Percentiles rank a stretch among this genome's conserved stretches.
Conservation (phyloP, 169 alveolate genomes). For the Blepharisma undulans region DNA sequence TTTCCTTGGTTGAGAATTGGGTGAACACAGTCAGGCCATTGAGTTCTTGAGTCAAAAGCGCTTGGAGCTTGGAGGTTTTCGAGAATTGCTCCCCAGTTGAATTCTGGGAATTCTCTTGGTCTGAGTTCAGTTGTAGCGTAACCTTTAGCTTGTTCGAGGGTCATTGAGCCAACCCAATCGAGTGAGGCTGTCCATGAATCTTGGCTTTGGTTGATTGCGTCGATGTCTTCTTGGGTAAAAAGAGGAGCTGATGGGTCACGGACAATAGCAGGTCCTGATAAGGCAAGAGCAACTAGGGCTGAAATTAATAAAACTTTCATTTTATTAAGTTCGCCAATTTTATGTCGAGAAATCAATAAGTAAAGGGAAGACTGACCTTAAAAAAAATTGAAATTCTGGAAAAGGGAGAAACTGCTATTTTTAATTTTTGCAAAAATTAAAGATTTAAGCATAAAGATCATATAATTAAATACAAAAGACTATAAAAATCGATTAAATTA, state of each 20-base stretch:
- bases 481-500: background rate
- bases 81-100: background rate
- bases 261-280: background rate
- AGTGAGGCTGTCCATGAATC: background rate
- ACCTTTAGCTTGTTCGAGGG: background rate
- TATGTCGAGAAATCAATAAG: background rate
- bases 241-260: background rate
- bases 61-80: slow-evolving; percentile 44
- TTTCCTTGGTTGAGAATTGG: slow-evolving; percentile 83
- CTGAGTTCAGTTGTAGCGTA: background rate
- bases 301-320: background rate
- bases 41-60: slow-evolving; percentile 59
- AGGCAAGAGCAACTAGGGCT: background rate
- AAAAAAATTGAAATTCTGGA: background rate
- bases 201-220: background rate
- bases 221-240: background rate
- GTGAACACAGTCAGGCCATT: slow-evolving; percentile 55
- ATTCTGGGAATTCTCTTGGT: background rate
- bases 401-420: background rate
- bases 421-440: background rate
- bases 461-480: background rate
- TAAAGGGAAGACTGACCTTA: background rate
- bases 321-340: background rate
- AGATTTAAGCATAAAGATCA: background rate
- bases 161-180: slow-evolving; percentile 7